Evolutionary conservation across 495 filamentous ascomycete species (phyloP).

Genomic region (Lasiosphaeria ovina): DNA sequence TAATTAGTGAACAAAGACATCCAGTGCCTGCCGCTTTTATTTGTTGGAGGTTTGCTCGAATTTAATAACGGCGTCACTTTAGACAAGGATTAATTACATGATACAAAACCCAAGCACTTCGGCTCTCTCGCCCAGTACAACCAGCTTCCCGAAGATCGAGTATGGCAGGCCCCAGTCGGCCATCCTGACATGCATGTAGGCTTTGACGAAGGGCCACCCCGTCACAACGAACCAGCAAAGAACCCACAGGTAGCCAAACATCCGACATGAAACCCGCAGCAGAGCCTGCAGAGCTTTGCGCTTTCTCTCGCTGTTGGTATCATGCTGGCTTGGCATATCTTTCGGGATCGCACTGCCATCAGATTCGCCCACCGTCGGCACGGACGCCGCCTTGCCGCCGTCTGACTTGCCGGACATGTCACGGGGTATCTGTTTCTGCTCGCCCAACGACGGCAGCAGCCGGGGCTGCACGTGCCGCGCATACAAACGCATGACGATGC

Average conservation of each 20-base stretch:
- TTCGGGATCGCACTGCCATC: neutral
- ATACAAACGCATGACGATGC: constrained; percentile 3
- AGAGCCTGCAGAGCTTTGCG: neutral
- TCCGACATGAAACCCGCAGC: neutral
- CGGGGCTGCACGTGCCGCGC: neutral
- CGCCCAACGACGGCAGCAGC: neutral
- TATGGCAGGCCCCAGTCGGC: constrained; percentile 15
- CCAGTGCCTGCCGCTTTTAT: no score
- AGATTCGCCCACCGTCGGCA: neutral
- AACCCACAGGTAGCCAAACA: constrained; percentile 17
- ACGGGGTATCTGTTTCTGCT: neutral
- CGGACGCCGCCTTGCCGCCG: neutral
- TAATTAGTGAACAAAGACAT: no score
- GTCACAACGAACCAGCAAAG: constrained; percentile 15
- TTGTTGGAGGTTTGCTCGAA: no score
- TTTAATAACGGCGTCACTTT: no score
- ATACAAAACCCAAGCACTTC: no score
- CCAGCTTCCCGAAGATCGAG: constrained; percentile 8
- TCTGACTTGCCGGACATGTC: neutral
- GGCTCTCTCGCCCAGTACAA: neutral
- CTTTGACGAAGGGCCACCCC: constrained; percentile 16
- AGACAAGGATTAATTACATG: no score
- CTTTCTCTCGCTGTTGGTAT: neutral
- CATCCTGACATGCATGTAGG: constrained; percentile 9
- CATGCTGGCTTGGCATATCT: neutral